Base-by-base conservation (phyloP, 176 grass and related monocot genomes). In the Oryza glumipatula region DNA sequence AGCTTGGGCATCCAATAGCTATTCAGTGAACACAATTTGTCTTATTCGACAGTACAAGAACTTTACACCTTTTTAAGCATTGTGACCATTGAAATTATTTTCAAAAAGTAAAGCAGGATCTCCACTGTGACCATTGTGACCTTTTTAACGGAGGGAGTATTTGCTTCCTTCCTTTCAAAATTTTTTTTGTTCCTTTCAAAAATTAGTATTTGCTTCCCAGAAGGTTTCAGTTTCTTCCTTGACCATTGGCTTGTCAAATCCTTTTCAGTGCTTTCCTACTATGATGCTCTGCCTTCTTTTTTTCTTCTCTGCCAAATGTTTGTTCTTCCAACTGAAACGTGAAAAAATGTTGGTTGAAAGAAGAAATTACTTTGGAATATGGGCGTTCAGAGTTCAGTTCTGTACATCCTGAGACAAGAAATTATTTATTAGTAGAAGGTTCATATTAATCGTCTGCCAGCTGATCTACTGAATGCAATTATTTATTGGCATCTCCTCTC, bases 1-100 rank as follows among this genome's bases (percentile, higher is more conserved):
- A 65, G 32, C 43, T 76, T 85, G 78, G 36, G 2, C 67, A 46
- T 49, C 33, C 6, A 67, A 26, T 65, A 77, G 79, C 24, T 68
- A 56, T 64, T 30, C 13, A 70, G 75, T 85, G 21, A 81, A 28
- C 61, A 61, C 3, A 16, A 4, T 36, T 26, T 13, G 2, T n/a
- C 38, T 38, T 16, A 28, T 49, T 65, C 43, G 19, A 36, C 30
- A 9, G 21, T 38, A 6, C 3, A 11, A 70, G 28, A 76, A 35
- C 2, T 49, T 64, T 4, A 7, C 3, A 11, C 11, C 1, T 48
- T 14, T 48, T 48, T 48, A n/a, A 60, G 56, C 4, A 16, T 33
- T 66, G 35, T 22, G 52, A 7, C 15, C 11, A 7, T 41, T 41
- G 28, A 28, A 28, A 28, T 28, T 26, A 26, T 26, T 26, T 26